Base-by-base conservation (phyloP, 306 rosid genomes). In the Elaeagnus macrophylla region DNA sequence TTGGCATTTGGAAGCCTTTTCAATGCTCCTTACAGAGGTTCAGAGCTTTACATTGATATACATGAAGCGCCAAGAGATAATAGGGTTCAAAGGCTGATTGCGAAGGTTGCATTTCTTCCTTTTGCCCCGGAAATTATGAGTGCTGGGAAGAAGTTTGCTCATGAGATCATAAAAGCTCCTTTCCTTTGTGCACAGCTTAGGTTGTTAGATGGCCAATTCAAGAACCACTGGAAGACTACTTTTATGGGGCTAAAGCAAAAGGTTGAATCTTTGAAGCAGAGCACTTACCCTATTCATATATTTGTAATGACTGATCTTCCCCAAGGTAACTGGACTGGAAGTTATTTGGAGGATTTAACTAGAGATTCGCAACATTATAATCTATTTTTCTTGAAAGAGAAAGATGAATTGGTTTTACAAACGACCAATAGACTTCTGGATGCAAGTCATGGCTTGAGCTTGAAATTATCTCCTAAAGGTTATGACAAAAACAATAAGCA, bases 271-370 rank as follows among this genome's bases (percentile, higher is more conserved):
- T 57, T 86, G 60, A 61, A 56, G 59, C 63, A 62, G 66, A 72
- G 79, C n/a, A 18, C 74, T 56, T 78, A 38, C 19, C 91, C 86
- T 5, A 12, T 81, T 64, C 83, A 57, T 66, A 62, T 86, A 46
- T 90, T 86, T 44, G 57, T 90, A 67, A 90, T 90, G 97, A 90
- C 94, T 12, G 94, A 90, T 72, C 95, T 90, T 75, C 91, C 91
- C 11, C 57, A 78, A 67, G 74, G 70, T 51, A 81, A 76, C 57
- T 90, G 97, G 97, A 69, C 73, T 6, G 77, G 59, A 68, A 86
- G 80, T 56, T 90, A 81, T 64, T 72, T 90, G 64, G 86, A 85
- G 37, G 83, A 86, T 66, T 75, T 90, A 74, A 57, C 61, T 41
- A 62, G 69, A 35, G 80, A 86, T 46, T 58, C 69, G 0, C 63